A percentile compares a stretch with the other conserved stretches of the same genome.
Evolutionary conservation across 2,329 filamentous ascomycete genomes (phyloP).

Genomic region (Arthroderma uncinatum): DNA sequence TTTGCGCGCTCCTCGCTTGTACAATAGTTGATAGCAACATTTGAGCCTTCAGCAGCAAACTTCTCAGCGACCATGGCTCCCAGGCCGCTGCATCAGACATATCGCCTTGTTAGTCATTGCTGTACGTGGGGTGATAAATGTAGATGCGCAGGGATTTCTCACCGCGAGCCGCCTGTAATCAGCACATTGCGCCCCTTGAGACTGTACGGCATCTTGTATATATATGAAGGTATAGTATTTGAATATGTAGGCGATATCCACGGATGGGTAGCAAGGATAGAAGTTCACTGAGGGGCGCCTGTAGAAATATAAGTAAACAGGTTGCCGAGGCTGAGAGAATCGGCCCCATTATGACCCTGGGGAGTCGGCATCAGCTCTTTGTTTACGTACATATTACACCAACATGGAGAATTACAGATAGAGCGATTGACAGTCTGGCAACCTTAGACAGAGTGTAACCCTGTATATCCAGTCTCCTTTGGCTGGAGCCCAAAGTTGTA

Average conservation of each 20-base stretch:
- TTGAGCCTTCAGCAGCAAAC: constrained; percentile 57
- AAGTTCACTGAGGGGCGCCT: no score
- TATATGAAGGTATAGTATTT: background rate
- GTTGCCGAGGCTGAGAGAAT: no score
- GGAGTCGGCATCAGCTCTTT: no score
- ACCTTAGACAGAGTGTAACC: no score
- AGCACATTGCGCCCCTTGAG: constrained; percentile 52
- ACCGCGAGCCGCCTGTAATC: constrained; percentile 55
- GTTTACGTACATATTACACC: no score
- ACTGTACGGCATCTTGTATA: constrained; percentile 52
- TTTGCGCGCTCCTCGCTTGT: constrained; percentile 50
- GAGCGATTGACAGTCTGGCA: no score
- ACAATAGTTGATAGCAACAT: constrained; percentile 64
- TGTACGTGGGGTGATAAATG: background rate
- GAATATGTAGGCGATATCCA: background rate
- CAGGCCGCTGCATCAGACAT: constrained; percentile 46
- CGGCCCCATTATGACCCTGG: no score
- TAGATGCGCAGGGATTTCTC: constrained; percentile 17
- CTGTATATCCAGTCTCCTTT: no score
- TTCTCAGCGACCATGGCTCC: constrained; percentile 57
- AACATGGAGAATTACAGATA: no score
- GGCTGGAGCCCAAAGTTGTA: no score
- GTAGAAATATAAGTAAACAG: no score
- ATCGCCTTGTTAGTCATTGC: constrained; percentile 4
- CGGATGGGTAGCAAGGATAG: no score